Conservation (phyloP, 495 filamentous ascomycete species). For the Aspergillus affinis region DNA sequence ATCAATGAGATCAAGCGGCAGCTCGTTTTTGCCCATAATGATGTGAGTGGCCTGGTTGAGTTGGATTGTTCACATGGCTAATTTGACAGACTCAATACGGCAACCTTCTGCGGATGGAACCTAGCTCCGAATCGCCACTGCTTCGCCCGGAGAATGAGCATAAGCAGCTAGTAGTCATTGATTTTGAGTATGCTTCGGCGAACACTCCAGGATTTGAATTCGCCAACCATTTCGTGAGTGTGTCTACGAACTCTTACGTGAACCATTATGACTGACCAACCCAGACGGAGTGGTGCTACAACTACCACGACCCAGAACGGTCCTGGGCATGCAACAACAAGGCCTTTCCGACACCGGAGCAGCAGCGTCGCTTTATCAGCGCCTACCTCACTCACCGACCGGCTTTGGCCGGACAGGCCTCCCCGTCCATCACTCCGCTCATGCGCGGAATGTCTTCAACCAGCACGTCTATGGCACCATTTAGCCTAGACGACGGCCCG, state of each 20-base stretch:
- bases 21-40: constrained; percentile 95
- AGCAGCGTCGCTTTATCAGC: constrained; percentile 80
- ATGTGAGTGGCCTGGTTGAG: constrained; percentile 58
- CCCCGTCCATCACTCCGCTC: constrained; percentile 52
- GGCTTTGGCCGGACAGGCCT: constrained; percentile 51
- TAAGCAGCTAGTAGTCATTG: constrained; percentile 93
- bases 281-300: constrained; percentile 91
- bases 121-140: constrained; percentile 80
- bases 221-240: constrained; percentile 88
- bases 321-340: constrained; percentile 67
- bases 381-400: constrained; percentile 83
- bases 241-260: not conserved
- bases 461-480: constrained; percentile 31
- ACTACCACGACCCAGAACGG: constrained; percentile 74
- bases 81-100: constrained; percentile 85
- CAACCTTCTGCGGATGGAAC: constrained; percentile 89
- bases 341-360: constrained; percentile 72
- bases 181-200: constrained; percentile 96
- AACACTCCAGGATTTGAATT: constrained; percentile 89
- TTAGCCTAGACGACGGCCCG: constrained; percentile 35
- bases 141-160: constrained; percentile 87
- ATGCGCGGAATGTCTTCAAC: constrained; percentile 35
- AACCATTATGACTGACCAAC: constrained; percentile 1
- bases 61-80: constrained; percentile 14
- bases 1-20: constrained; percentile 62